Base-by-base conservation (phyloP, 352 stramenopile genomes). In the Phytophthora brassicae region DNA sequence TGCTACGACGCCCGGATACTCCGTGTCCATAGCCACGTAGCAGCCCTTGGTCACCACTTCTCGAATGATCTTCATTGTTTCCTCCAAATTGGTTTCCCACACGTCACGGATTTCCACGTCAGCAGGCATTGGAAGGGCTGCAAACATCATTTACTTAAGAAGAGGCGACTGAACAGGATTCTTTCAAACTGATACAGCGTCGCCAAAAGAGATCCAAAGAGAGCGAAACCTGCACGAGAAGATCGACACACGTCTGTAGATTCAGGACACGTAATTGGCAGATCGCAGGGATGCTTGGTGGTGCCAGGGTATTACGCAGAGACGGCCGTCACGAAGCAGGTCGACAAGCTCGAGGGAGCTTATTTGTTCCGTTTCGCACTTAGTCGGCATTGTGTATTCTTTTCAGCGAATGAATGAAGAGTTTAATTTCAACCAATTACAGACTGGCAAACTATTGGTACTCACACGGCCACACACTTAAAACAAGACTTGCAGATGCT, bases 11-110 rank as follows among this genome's bases (percentile, higher is more conserved):
- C 97, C 97, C 6, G 97, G 97, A 77, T 99, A 99, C 84, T 99
- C 97, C 4, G 97, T 99, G 77, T 99, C 97, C 97, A 99, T 99
- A 23, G 97, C 97, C 33, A 99, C 93, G 77, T 98, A 99, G 42
- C 92, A 98, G 69, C 98, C 97, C 42, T 89, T 92, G 54, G 97
- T 89, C 53, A 99, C 93, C 17, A 99, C 78, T 50, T 98, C 83
- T 23, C 97, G 90, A 60, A 99, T 99, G 23, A 84, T 68, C 44
- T 90, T 92, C 97, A 99, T 99, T 54, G 96, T 85, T 48, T 97
- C 81, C 14, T 98, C 93, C n/a, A 98, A 57, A 67, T 97, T 98
- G 6, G 77, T 75, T 6, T 83, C 79, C 92, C 95, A 98, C 12
- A 98, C 94, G 59, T 98, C 90, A 46, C 92, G 81, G 67, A 98